Percentiles rank a stretch among this genome's conserved stretches.
Conservation (phyloP, 2,329 filamentous ascomycete species). For the Fusarium sp. region DNA sequence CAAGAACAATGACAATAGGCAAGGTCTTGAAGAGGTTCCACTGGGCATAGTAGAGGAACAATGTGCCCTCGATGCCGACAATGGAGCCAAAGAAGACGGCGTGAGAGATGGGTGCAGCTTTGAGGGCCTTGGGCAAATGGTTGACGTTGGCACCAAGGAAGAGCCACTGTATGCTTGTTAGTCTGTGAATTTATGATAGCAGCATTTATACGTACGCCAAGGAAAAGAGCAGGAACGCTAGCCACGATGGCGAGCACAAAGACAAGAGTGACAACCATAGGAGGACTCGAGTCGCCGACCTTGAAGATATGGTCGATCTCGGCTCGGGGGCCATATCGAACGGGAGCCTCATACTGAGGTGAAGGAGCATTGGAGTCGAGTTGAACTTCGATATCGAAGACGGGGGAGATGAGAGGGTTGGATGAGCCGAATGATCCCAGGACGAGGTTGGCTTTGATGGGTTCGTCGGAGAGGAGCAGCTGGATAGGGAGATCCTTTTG, state of each 20-base stretch:
- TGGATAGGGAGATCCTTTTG: conserved; percentile 90
- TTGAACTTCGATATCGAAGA: conserved; percentile 79
- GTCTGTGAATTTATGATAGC: background rate
- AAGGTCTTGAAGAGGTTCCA: conserved; percentile 95
- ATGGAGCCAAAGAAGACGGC: conserved; percentile 88
- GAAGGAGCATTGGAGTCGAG: conserved; percentile 71
- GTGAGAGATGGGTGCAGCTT: conserved; percentile 83
- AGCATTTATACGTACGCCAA: conserved; percentile 65
- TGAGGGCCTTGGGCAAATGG: conserved; percentile 81
- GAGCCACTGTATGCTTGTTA: conserved; percentile 72
- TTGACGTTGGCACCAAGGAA: conserved; percentile 84
- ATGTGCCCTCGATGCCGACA: conserved; percentile 87
- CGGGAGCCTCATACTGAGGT: conserved; percentile 71
- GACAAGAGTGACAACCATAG: conserved; percentile 80
- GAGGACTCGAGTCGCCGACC: conserved; percentile 81
- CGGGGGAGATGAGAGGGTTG: conserved; percentile 72
- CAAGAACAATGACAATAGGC: conserved; percentile 76
- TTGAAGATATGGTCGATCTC: conserved; percentile 95
- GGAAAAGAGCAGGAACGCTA: conserved; percentile 78
- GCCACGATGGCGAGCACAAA: conserved; percentile 81
- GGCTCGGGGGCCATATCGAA: conserved; percentile 84
- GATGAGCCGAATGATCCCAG: conserved; percentile 88
- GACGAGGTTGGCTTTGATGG: conserved; percentile 83
- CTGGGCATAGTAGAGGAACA: conserved; percentile 91
- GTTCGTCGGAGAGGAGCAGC: conserved; percentile 74